A percentile compares a stretch with the other conserved stretches of the same genome.
These are phyloP conservation scores for Cyberlindnera xylosilytica DNA, from an alignment of 805 yeast species.

Conservation along the genomic window DNA sequence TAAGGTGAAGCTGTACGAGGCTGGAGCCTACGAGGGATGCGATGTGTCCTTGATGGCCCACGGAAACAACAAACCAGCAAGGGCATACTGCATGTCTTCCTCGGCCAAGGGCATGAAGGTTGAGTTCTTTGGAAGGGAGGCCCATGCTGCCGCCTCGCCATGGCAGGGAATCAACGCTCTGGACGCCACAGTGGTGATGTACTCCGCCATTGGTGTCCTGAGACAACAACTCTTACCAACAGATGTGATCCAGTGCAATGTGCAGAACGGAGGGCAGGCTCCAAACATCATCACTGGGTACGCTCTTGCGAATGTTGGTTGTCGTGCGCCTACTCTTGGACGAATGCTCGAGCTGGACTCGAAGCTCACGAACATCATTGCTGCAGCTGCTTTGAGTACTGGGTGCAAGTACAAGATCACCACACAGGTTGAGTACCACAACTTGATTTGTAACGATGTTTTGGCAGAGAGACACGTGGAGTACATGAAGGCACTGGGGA, in stretches of 20 bases:
- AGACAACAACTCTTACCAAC: conserved; percentile 8
- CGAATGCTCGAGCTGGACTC: conserved; percentile 6
- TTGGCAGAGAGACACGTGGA: not conserved
- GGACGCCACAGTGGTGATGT: conserved; percentile 11
- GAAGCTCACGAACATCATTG: conserved; percentile 8
- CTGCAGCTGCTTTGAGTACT: conserved; percentile 14
- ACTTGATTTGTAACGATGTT: conserved; percentile 7
- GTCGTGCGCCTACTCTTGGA: conserved; percentile 11
- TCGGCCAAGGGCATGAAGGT: conserved; percentile 6
- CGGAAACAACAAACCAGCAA: not conserved
- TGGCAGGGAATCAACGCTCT: conserved; percentile 14
- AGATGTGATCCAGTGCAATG: conserved; percentile 8
- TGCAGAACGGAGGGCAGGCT: conserved; percentile 9
- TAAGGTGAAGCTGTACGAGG: conserved; percentile 8
- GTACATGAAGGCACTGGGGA: conserved; percentile 2
- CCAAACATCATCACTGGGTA: conserved; percentile 14
- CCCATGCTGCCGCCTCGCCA: conserved; percentile 17
- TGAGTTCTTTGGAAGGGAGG: conserved; percentile 12
- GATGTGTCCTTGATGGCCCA: conserved; percentile 13
- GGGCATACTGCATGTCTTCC: not conserved
- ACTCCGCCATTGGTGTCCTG: conserved; percentile 7
- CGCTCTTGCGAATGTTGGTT: conserved; percentile 3
- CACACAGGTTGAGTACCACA: conserved; percentile 1
- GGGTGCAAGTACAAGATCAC: conserved; percentile 10
- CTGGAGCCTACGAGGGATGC: conserved; percentile 7